Evolutionary conservation across 2,329 filamentous ascomycete genomes (phyloP), one percentile per base, ranked within the genome.

Genomic region (Xylariaceae sp.): DNA sequence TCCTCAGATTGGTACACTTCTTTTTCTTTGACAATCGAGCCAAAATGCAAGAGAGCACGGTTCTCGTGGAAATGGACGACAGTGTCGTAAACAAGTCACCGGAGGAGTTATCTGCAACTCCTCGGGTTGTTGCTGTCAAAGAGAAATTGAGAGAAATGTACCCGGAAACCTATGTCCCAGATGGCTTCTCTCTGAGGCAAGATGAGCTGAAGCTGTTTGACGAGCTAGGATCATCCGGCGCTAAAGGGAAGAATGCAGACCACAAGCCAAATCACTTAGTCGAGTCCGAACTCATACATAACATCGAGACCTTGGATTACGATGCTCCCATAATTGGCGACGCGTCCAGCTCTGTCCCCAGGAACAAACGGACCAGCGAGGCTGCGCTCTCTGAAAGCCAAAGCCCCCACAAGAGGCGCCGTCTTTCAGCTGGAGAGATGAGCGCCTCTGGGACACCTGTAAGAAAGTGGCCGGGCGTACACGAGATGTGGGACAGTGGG

Each of bases 71-170:
- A 19, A 40, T 31, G 1, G 50, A 45, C 12, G n/a, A 41, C 4
- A 45, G 40, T 12, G 41, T 22, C 35, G 22, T 17, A 30, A 31
- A 22, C 2, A 43, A 51, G 22, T 27, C 22, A 27, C 22, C 22
- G 22, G 22, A 27, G 18, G 56, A 60, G 33, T 69, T 75, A 48
- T 70, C 73, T 5, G 71, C 71, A 44, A 71, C 71, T 14, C 62
- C 71, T 6, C 67, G 71, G 22, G 71, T 73, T 9, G 66, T 70
- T 5, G 54, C 58, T 1, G 54, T 80, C 46, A 74, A 80, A 51
- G 70, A 73, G 18, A 71, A 66, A 46, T 73, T 80, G 52, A 76
- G 75, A 50, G 67, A 71, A 44, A 63, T 67, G n/a, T 69, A 76
- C 48, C 77, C 77, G 0, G 59, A 64, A 36, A 59, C 70, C n/a